These are phyloP conservation scores for Hypholoma fasciculare DNA, from an alignment of 768 basidiomycete genomes.

Conservation along the genomic window DNA sequence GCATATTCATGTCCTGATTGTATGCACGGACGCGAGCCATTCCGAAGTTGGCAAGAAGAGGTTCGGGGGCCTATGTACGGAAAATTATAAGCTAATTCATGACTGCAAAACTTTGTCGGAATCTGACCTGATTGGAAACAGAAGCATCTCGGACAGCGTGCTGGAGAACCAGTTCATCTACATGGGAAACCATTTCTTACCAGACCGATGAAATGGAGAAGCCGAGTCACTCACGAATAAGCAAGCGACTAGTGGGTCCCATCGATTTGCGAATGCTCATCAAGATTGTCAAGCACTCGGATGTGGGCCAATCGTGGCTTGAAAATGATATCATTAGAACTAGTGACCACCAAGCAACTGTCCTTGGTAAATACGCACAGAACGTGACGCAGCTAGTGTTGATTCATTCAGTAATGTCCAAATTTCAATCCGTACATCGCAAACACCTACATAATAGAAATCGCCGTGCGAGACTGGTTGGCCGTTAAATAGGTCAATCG, in stretches of 20 bases:
- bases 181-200: too few species aligned
- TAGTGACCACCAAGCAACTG: neutral
- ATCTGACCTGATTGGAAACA: neutral
- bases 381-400: neutral
- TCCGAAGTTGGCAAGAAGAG: conserved; percentile 40
- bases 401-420: too few species aligned
- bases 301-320: neutral
- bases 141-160: neutral
- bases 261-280: neutral
- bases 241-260: neutral
- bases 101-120: neutral
- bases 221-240: neutral
- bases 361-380: neutral
- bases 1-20: conserved; percentile 48
- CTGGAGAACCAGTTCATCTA: conserved; percentile 4
- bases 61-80: neutral
- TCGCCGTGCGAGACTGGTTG: neutral
- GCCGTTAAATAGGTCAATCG: neutral
- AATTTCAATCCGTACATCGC: neutral
- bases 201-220: too few species aligned
- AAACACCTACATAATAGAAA: neutral
- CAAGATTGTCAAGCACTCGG: conserved; percentile 1
- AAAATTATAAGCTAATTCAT: neutral
- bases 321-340: neutral
- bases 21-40: conserved; percentile 40